phyloP scores from a whole-genome alignment of 768 basidiomycete genomes.

The Trametes gibbosa region DNA sequence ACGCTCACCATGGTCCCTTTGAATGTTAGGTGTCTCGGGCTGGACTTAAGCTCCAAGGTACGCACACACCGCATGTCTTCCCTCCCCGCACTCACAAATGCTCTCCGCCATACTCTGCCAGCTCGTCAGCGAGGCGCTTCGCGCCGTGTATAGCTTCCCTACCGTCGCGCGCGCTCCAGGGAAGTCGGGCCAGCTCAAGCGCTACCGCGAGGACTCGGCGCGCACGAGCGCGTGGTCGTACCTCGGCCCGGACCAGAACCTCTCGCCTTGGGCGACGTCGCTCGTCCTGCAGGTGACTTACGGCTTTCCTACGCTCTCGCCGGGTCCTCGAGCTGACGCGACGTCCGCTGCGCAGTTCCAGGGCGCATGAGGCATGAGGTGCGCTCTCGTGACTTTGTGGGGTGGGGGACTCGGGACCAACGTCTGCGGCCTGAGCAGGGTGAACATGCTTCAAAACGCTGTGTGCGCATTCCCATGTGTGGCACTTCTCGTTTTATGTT shows the following conservation, averaged over 20 bases:
- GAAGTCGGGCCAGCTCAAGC: constrained; percentile 59
- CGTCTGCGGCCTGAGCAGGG: too few relatives aligned
- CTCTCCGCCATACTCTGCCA: constrained; percentile 19
- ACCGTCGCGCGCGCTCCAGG: constrained; percentile 67
- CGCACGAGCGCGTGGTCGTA: constrained; percentile 54
- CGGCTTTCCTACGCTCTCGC: constrained; percentile 5
- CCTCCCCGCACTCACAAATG: neutral
- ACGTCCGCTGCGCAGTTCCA: neutral
- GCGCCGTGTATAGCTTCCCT: constrained; percentile 55
- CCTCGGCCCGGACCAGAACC: constrained; percentile 46
- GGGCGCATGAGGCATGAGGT: neutral
- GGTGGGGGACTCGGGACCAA: too few relatives aligned
- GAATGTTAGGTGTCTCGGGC: constrained; percentile 31
- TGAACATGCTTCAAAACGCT: too few relatives aligned
- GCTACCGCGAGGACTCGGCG: constrained; percentile 43
- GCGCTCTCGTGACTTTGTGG: too few relatives aligned
- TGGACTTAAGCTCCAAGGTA: neutral
- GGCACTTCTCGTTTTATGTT: too few relatives aligned
- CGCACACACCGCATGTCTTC: too few relatives aligned
- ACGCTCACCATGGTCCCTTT: too few relatives aligned
- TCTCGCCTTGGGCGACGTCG: constrained; percentile 65
- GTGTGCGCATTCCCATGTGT: too few relatives aligned
- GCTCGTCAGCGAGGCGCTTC: constrained; percentile 61
- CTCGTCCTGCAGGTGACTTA: constrained; percentile 54
- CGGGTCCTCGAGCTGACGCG: neutral